Base-by-base conservation (phyloP, 2,329 filamentous ascomycete species). In the Aspergillus fischeri region DNA sequence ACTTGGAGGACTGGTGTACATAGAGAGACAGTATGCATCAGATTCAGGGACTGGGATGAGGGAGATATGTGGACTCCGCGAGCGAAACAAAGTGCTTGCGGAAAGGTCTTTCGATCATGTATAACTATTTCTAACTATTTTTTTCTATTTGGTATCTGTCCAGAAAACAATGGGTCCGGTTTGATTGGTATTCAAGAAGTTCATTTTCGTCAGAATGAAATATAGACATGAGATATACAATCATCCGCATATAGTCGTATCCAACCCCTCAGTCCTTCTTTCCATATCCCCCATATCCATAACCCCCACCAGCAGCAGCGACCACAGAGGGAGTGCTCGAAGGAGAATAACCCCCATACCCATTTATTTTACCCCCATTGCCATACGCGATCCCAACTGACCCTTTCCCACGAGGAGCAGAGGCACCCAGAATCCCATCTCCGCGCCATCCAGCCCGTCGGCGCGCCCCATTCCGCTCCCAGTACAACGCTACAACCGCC, bases 341-440 rank as follows among this genome's bases (percentile, higher is more conserved):
- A 62, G 77, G 68, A 62, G 80, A 75, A 65, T 85, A 83, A 51
- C 80, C 80, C 47, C 83, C 83, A 72, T 86, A 84, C 53, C 80
- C 77, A 75, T 79, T 83, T 61, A 81, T 65, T 58, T 80, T 70
- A 45, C 80, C 72, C 76, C 82, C 62, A 81, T 79, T 54, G 71
- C 83, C 65, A 70, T 83, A 86, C 7, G 78, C 78, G 52, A 85
- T 70, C 53, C 81, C 83, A 51, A 81, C 73, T 24, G 78, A 77
- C 17, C 79, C 78, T 48, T 77, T 79, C 2, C 66, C 67, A 3
- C 66, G 51, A 73, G 73, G 10, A 76, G 80, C 63, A 70, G 79
- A 56, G 80, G 59, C 62, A 65, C 57, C 82, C 74, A 77, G 48
- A 29, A 65, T 75, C 58, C 82, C 83, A 80, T 61, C 82, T 66